Conservation (phyloP, 2,329 filamentous ascomycete species). For the Fusarium miscanthi region DNA sequence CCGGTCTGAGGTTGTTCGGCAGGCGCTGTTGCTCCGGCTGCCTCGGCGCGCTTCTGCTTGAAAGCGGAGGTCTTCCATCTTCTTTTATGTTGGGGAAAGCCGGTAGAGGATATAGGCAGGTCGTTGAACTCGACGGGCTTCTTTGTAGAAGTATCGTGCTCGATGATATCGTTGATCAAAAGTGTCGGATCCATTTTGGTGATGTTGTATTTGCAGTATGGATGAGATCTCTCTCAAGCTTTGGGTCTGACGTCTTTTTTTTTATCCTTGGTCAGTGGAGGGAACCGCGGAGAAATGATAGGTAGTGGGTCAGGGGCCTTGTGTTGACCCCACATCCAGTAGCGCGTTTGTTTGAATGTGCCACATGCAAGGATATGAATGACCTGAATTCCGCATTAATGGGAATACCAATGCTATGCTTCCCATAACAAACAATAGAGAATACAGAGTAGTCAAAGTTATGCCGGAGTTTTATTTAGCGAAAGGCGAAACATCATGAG, state of each 20-base stretch:
- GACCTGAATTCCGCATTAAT: background rate
- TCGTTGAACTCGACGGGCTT: conserved; percentile 70
- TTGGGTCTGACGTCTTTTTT: conserved; percentile 38
- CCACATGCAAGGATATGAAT: conserved; percentile 27
- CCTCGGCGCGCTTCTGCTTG: conserved; percentile 66
- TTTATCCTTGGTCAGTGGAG: conserved; percentile 21
- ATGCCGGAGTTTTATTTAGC: no score
- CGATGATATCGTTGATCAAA: conserved; percentile 80
- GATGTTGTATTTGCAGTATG: conserved; percentile 5
- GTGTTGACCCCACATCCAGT: conserved; percentile 27
- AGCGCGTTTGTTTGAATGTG: conserved; percentile 15
- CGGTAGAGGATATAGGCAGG: conserved; percentile 62
- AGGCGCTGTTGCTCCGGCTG: conserved; percentile 17
- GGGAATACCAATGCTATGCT: background rate
- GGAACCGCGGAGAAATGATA: conserved; percentile 34
- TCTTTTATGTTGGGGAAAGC: conserved; percentile 91
- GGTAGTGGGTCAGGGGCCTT: conserved; percentile 29
- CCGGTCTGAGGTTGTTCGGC: background rate
- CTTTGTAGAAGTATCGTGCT: conserved; percentile 71
- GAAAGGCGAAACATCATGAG: background rate
- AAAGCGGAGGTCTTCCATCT: conserved; percentile 80
- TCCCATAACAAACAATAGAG: background rate
- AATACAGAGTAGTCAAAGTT: background rate
- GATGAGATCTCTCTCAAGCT: conserved; percentile 3
- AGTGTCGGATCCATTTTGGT: conserved; percentile 58